Base-by-base conservation (phyloP, 2,329 filamentous ascomycete genomes). In the Westerdykella aurantiaca region DNA sequence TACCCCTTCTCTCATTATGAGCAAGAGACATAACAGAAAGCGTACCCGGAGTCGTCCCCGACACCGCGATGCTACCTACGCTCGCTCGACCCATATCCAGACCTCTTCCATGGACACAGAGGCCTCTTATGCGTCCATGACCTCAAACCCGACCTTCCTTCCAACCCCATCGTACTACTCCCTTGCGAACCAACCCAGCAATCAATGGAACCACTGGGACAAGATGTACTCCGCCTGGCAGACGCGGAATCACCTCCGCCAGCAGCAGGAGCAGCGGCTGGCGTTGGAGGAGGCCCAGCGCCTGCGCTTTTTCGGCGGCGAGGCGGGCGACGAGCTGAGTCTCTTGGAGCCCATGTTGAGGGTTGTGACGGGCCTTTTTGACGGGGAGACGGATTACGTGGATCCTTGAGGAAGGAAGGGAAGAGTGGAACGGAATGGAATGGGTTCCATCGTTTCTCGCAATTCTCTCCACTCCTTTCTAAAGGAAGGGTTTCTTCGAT, bases 331-430 rank as follows among this genome's bases (percentile, higher is more conserved):
- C 45, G 69, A 72, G 50, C 58, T 59, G 52, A 61, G 60, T 47
- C 61, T 73, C 12, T 60, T 70, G 40, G 70, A 67, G 40, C 65
- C 68, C 2, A 73, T 73, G 71, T 53, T 73, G 46, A 69, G 70
- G 55, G 71, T 73, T 10, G 70, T 73, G 16, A 68, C 69, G 42
- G 64, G 68, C 48, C 61, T 73, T 12, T 73, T 73, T 50, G 61
- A 71, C 44, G 70, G 69, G 25, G 55, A 60, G 42, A 64, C 68
- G 46, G 71, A 73, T 53, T 73, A 72, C 46, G 64, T 69, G 41
- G 68, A 71, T 49, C 63, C 67, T 34, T 71, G 51, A 58, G 34
- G 17, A 43, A 39, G 34, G 22, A 41, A 35, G 33, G 44, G 31
- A 40, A 22, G 25, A 35, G 21, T 45, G 45, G 43, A 46, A 46